Base-by-base conservation (phyloP, 129 eudicot genomes). In the Centrapalus pauciflorus region DNA sequence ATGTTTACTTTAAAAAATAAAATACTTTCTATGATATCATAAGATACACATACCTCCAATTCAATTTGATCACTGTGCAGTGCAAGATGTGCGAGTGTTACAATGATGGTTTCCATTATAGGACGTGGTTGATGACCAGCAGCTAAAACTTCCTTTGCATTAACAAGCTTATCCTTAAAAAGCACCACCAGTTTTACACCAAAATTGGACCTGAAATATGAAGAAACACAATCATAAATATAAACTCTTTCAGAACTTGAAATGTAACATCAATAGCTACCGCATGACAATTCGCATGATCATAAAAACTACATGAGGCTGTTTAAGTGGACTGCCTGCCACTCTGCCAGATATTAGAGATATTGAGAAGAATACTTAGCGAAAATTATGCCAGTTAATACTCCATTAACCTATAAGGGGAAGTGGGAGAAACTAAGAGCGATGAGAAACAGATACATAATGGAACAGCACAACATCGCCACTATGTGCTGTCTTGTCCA, bases 81-180 rank as follows among this genome's bases (percentile, higher is more conserved):
- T 50, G 85, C 91, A 64, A 93, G 79, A 78, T 93, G 95, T 81
- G 73, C 79, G 26, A 93, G 95, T 33, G 98, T 93, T 73, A 89
- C 73, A 49, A 88, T 71, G 38, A 83, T 49, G 46, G 98, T 88
- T 76, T 93, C 98, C 92, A 88, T 75, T 30, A 75, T 29, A 40
- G 87, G 89, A 33, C 79, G 81, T 55, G 88, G 83, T 78, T 77
- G 88, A 57, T 85, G 84, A 76, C 95, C 96, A 76, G 86, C 83
- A 80, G 87, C 80, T 66, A 88, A 72, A 74, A 83, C 95, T 72
- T 86, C 91, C 43, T 76, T 78, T 12, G 84, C 93, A 41, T 73
- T 84, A 35, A 89, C 87, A 73, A 80, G 43, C 73, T 80, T 84
- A 45, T 76, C 85, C 59, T 73, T 84, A 33, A 84, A 82, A 50